Evolutionary conservation across 805 yeast genomes (phyloP).

Genomic region (Blastobotrys parvus): DNA sequence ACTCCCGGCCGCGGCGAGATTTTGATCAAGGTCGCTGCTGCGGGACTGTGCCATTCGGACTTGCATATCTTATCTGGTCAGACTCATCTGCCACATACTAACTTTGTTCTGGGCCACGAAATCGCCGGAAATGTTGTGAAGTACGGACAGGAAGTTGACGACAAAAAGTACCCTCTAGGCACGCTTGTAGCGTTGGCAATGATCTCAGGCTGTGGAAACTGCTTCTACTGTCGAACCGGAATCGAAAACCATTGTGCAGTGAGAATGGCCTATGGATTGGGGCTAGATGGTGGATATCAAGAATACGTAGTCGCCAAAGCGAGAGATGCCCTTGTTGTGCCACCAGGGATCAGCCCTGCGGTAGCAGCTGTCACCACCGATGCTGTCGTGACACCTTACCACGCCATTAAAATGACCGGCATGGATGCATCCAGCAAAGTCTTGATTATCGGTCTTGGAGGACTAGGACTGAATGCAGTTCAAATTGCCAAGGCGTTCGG

Average conservation of each 20-base stretch:
- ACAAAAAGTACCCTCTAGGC: constrained; percentile 35
- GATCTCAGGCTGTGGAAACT: constrained; percentile 23
- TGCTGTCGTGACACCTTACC: constrained; percentile 30
- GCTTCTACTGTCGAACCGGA: constrained; percentile 23
- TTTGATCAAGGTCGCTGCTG: not conserved
- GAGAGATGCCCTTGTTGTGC: constrained; percentile 21
- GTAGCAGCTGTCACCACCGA: constrained; percentile 30
- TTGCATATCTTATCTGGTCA: not conserved
- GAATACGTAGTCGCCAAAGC: constrained; percentile 21
- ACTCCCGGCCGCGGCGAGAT: not conserved
- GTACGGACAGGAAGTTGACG: not conserved
- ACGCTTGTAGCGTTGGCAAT: constrained; percentile 15
- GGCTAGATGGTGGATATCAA: constrained; percentile 29
- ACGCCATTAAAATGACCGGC: constrained; percentile 26
- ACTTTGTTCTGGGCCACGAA: not conserved
- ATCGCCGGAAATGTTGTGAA: not conserved
- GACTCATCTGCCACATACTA: not conserved
- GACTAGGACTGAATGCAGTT: constrained; percentile 28
- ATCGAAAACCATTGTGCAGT: constrained; percentile 23
- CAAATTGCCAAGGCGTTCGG: constrained; percentile 21
- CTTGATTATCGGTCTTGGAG: constrained; percentile 29
- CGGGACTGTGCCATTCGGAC: not conserved
- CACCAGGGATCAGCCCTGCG: constrained; percentile 24
- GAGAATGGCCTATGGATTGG: constrained; percentile 21
- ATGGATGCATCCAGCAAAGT: constrained; percentile 21